These are phyloP conservation scores for Diaporthe velutina DNA, from an alignment of 2,329 filamentous ascomycete species.

Conservation along the genomic window DNA sequence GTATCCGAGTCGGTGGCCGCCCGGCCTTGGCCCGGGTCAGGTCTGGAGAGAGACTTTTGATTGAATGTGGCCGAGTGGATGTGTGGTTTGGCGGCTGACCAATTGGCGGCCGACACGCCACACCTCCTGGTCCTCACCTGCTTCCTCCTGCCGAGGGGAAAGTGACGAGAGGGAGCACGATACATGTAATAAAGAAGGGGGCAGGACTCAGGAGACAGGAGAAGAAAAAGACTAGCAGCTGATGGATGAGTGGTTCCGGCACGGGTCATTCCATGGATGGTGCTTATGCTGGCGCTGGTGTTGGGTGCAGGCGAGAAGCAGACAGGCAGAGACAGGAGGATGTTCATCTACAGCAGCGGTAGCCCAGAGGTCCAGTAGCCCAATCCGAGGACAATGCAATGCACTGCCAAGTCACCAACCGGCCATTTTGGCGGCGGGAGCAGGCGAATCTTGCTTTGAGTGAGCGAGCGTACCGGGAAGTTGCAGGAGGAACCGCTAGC, in stretches of 20 bases:
- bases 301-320: neutral
- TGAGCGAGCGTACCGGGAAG: neutral
- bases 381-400: conserved; percentile 27
- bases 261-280: conserved; percentile 10
- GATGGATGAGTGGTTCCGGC: conserved; percentile 2
- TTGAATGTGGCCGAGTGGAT: conserved; percentile 30
- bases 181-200: neutral
- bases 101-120: conserved; percentile 32
- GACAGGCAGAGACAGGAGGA: neutral
- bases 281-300: neutral
- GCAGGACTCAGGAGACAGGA: conserved; percentile 7
- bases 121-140: conserved; percentile 4
- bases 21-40: conserved; percentile 32
- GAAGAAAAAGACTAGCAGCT: neutral
- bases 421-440: conserved; percentile 16
- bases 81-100: conserved; percentile 6
- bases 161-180: neutral
- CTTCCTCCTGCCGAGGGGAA: neutral
- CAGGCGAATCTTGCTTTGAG: conserved; percentile 5
- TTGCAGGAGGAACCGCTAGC: conserved; percentile 21
- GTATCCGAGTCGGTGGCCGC: conserved; percentile 34
- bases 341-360: neutral
- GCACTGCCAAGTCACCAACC: conserved; percentile 31
- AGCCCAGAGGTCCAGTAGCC: neutral
- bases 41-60: conserved; percentile 19